Percentiles rank a stretch among this genome's conserved stretches.
Conservation (phyloP, 176 grass and related monocot species). For the Zoysia japonica region DNA sequence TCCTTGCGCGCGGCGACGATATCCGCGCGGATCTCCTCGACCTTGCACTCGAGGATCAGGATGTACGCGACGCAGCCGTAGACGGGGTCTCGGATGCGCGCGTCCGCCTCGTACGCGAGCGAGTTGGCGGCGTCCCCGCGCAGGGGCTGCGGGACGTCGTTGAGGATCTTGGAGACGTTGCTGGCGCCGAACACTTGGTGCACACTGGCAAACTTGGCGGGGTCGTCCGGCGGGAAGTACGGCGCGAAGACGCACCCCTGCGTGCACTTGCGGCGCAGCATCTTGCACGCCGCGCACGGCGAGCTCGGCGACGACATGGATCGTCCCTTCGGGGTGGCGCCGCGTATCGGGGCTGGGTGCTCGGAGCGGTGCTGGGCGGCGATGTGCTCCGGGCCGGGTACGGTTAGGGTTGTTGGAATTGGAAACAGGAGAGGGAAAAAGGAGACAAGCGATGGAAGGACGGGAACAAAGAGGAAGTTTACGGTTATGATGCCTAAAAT, state of each 20-base stretch:
- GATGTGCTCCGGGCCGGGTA: too few relatives aligned
- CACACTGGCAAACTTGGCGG: slow-evolving; percentile 56
- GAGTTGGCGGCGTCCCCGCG: slow-evolving; percentile 77
- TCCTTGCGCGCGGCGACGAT: slow-evolving; percentile 63
- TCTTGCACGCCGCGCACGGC: slow-evolving; percentile 88
- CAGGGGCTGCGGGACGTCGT: slow-evolving; percentile 41
- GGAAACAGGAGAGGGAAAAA: too few relatives aligned
- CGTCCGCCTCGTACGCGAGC: slow-evolving; percentile 71
- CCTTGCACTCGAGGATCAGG: slow-evolving; percentile 50
- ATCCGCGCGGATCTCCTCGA: slow-evolving; percentile 46
- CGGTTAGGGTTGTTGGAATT: too few relatives aligned
- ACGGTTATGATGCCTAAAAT: too few relatives aligned
- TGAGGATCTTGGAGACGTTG: slow-evolving; percentile 92
- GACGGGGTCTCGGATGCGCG: slow-evolving; percentile 66
- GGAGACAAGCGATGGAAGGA: too few relatives aligned
- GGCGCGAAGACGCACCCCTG: slow-evolving; percentile 74
- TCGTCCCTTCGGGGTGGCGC: background rate
- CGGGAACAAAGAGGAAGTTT: too few relatives aligned
- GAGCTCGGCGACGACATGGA: slow-evolving; percentile 58
- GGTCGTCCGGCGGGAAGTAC: slow-evolving; percentile 74
- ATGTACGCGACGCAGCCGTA: slow-evolving; percentile 80
- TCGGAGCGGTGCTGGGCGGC: too few relatives aligned
- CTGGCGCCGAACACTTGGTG: slow-evolving; percentile 79
- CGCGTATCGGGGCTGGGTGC: too few relatives aligned
- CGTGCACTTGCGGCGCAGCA: slow-evolving; percentile 82